phyloP scores from a whole-genome alignment of 768 basidiomycete genomes.

The Trametes elegans region DNA sequence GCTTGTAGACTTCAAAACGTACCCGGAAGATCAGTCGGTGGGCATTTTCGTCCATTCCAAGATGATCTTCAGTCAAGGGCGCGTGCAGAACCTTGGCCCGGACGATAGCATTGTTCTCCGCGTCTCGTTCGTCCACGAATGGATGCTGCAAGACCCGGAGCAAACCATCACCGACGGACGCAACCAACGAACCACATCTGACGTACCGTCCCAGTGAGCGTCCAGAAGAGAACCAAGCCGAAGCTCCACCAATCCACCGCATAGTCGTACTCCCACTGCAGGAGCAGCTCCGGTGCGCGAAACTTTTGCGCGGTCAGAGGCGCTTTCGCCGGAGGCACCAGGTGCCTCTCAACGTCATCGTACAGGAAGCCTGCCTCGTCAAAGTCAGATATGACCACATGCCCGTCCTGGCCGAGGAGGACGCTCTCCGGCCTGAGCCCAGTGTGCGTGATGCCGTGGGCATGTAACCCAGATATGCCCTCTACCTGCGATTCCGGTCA shows the following conservation, averaged over 20 bases:
- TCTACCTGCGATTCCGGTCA: conserved; percentile 28
- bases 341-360: conserved; percentile 3
- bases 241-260: conserved; percentile 62
- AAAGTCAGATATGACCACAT: conserved; percentile 46
- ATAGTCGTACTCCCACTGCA: conserved; percentile 53
- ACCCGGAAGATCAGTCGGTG: conserved; percentile 48
- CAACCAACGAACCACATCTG: background rate
- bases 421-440: conserved; percentile 45
- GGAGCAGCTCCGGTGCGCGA: conserved; percentile 51
- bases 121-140: conserved; percentile 26
- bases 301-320: conserved; percentile 25
- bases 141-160: conserved; percentile 38
- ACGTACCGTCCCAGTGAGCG: conserved; percentile 46
- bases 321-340: background rate
- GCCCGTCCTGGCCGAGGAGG: conserved; percentile 43
- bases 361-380: conserved; percentile 29
- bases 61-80: conserved; percentile 27
- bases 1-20: conserved; percentile 6
- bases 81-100: conserved; percentile 36
- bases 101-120: conserved; percentile 29
- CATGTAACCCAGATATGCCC: conserved; percentile 45
- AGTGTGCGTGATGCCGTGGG: conserved; percentile 45
- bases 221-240: conserved; percentile 46
- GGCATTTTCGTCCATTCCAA: conserved; percentile 29
- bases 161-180: too few relatives aligned